phyloP scores from a whole-genome alignment of 2,329 filamentous ascomycete genomes.

The Trichoderma koningiopsis region DNA sequence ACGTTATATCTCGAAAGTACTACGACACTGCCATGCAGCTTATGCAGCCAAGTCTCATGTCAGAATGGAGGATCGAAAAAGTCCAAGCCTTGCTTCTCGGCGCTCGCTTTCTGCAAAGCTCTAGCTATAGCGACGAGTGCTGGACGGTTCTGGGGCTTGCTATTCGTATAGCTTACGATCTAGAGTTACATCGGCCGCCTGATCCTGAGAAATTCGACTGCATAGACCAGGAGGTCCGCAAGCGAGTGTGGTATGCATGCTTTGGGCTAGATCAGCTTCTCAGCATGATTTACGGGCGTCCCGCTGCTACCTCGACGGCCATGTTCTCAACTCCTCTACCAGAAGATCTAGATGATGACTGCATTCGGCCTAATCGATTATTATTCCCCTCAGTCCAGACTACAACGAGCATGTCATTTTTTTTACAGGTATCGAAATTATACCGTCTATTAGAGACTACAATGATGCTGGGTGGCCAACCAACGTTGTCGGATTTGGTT shows the following conservation, averaged over 20 bases:
- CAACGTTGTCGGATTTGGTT: conserved; percentile 7
- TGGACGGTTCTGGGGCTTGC: conserved; percentile 16
- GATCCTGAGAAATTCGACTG: conserved; percentile 9
- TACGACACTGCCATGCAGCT: conserved; percentile 21
- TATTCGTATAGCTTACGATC: conserved; percentile 13
- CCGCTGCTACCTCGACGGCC: conserved; percentile 7
- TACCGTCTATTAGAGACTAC: conserved; percentile 15
- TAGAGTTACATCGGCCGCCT: conserved; percentile 7
- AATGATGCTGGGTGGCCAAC: conserved; percentile 1
- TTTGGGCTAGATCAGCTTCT: conserved; percentile 17
- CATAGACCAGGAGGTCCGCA: conserved; percentile 17
- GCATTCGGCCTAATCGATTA: conserved; percentile 4
- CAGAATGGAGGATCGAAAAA: conserved; percentile 18
- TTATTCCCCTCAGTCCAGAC: conserved; percentile 12
- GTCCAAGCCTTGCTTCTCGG: conserved; percentile 17
- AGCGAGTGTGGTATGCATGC: conserved; percentile 19
- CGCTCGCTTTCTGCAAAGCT: conserved; percentile 16
- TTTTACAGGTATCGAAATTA: conserved; percentile 8
- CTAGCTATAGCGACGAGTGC: conserved; percentile 18
- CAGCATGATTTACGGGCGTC: conserved; percentile 24
- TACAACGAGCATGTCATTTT: conserved; percentile 14
- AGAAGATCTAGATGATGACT: conserved; percentile 19
- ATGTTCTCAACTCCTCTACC: conserved; percentile 12
- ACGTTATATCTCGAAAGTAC: conserved; percentile 2
- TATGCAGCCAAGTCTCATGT: conserved; percentile 12